Percentiles rank a stretch among this genome's conserved stretches.
These are phyloP conservation scores for Mortierella antarctica DNA, from an alignment of 192 early-diverging fungal genomes.

Conservation along the genomic window DNA sequence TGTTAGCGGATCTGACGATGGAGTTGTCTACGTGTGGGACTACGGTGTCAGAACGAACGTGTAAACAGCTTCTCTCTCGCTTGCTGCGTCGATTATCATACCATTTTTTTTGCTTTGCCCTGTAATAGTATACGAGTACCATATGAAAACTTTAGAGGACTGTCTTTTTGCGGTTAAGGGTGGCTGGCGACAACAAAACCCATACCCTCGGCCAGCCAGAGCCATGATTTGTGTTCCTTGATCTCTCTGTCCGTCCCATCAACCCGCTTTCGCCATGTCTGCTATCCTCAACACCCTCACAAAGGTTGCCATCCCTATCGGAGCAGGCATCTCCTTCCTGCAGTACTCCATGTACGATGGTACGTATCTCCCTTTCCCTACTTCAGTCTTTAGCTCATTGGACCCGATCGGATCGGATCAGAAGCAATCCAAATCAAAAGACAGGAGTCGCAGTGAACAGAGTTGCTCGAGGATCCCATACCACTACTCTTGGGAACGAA, in stretches of 20 bases:
- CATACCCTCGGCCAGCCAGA: too few relatives aligned
- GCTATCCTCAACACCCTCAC: constrained; percentile 75
- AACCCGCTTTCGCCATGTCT: constrained; percentile 53
- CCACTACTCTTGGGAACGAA: too few relatives aligned
- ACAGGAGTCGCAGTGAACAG: too few relatives aligned
- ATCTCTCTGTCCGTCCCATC: too few relatives aligned
- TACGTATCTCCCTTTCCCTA: constrained; percentile 49
- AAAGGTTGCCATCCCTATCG: constrained; percentile 83
- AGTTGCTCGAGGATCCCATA: too few relatives aligned
- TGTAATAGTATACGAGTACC: too few relatives aligned
- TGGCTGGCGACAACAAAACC: too few relatives aligned
- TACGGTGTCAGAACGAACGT: constrained; percentile 62
- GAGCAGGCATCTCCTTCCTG: constrained; percentile 71
- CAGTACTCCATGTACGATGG: constrained; percentile 96
- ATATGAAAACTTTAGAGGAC: too few relatives aligned
- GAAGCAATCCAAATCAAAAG: constrained; percentile 7
- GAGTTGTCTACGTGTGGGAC: constrained; percentile 83
- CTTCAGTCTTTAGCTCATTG: background rate
- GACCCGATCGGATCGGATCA: background rate
- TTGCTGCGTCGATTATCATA: too few relatives aligned
- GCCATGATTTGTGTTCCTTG: too few relatives aligned
- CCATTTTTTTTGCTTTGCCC: too few relatives aligned
- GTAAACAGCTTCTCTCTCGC: background rate
- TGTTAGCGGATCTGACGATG: constrained; percentile 88
- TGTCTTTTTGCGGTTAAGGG: too few relatives aligned